phyloP scores from a whole-genome alignment of 2,329 filamentous ascomycete species.

The Cytospora leucostoma region DNA sequence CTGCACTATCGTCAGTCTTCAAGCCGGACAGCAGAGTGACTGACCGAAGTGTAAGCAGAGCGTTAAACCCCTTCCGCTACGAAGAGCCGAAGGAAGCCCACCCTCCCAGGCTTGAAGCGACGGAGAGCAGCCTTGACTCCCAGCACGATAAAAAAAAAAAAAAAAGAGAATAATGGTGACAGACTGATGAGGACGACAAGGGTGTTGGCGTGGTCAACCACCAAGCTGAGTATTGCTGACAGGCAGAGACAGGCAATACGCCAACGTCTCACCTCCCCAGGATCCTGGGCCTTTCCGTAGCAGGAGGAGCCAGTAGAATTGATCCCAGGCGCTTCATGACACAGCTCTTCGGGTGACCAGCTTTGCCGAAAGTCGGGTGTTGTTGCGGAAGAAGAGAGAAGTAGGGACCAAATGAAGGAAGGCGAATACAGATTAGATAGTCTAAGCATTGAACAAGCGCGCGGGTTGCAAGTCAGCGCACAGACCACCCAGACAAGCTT shows the following conservation, averaged over 20 bases:
- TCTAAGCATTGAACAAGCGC: not conserved
- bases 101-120: constrained; percentile 8
- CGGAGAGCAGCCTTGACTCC: constrained; percentile 3
- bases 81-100: not conserved
- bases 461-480: not conserved
- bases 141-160: not conserved
- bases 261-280: constrained; percentile 10
- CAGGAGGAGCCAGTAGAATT: constrained; percentile 7
- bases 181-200: not conserved
- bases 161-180: not conserved
- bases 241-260: constrained; percentile 11
- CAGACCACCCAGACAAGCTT: not conserved
- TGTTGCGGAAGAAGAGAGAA: not conserved
- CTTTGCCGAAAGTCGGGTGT: not conserved
- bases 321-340: constrained; percentile 10
- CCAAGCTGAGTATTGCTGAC: constrained; percentile 8
- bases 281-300: constrained; percentile 7
- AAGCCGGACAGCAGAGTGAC: not conserved
- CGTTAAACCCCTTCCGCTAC: not conserved
- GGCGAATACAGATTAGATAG: not conserved
- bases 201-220: not conserved
- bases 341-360: not conserved
- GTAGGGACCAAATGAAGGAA: not conserved
- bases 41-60: not conserved
- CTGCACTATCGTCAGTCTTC: not conserved